Evolutionary conservation across 176 grass and related monocot species (phyloP).

Genomic region (Pharus latifolius): DNA sequence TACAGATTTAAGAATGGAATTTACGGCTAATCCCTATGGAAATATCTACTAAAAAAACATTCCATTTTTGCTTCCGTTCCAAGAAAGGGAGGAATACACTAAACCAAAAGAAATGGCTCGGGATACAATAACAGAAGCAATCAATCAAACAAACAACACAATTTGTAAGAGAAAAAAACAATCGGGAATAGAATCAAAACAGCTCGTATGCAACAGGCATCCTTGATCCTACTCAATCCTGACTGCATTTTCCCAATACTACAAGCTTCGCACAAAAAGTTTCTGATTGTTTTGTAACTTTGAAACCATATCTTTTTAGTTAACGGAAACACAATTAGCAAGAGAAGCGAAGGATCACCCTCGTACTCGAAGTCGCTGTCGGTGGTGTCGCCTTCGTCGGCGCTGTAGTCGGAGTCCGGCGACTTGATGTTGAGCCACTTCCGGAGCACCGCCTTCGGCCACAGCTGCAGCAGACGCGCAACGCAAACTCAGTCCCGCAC

Average conservation of each 20-base stretch:
- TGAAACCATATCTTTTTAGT: too few species aligned
- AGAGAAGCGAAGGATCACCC: slow-evolving; percentile 23
- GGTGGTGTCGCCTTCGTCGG: slow-evolving; percentile 78
- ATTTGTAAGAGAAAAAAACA: neutral
- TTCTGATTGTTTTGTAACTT: too few species aligned
- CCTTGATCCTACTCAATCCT: too few species aligned
- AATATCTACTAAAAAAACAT: neutral
- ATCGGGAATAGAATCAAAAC: neutral
- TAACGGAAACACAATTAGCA: neutral
- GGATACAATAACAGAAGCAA: neutral
- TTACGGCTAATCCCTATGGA: neutral
- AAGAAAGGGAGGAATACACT: slow-evolving; percentile 4
- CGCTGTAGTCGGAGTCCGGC: slow-evolving; percentile 75
- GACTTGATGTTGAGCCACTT: slow-evolving; percentile 98
- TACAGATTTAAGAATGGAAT: neutral
- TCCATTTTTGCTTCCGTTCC: slow-evolving; percentile 6
- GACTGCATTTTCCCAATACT: neutral
- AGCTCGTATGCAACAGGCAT: neutral
- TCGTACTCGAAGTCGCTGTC: slow-evolving; percentile 73
- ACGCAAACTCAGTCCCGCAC: neutral
- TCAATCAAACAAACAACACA: neutral
- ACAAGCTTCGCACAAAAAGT: too few species aligned
- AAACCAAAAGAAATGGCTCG: neutral
- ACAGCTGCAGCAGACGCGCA: slow-evolving; percentile 56
- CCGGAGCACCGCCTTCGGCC: slow-evolving; percentile 69